Evolutionary conservation across 768 basidiomycete genomes (phyloP).

Genomic region (Dacryopinax spathularia): DNA sequence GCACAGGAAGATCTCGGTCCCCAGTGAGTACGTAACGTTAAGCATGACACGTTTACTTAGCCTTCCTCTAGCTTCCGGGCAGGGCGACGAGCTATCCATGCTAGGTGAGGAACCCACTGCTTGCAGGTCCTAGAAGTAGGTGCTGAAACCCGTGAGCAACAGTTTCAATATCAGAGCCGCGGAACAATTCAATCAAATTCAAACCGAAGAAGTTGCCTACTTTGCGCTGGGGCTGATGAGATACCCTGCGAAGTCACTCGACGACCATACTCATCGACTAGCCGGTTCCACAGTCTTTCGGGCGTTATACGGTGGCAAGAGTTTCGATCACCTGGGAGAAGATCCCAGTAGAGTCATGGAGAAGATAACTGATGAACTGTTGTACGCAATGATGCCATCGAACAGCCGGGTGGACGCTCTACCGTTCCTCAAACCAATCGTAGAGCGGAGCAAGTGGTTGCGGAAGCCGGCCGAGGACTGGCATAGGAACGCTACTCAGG

Average conservation of each 20-base stretch:
- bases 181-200: no score
- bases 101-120: no score
- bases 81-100: no score
- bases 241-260: background rate
- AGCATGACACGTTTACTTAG: no score
- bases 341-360: background rate
- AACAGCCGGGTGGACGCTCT: background rate
- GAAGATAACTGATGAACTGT: background rate
- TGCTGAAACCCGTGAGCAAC: no score
- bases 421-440: background rate
- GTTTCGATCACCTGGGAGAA: background rate
- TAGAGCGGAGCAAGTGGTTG: background rate
- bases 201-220: background rate
- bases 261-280: background rate
- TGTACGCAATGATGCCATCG: background rate
- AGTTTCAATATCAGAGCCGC: no score
- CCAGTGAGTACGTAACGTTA: no score
- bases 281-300: background rate
- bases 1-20: no score
- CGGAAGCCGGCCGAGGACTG: background rate
- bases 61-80: no score
- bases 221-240: background rate
- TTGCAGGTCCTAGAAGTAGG: no score
- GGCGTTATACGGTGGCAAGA: background rate
- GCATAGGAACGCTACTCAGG: background rate